These are phyloP conservation scores for Pugionium dolabratum DNA, from an alignment of 345 rosid species.

Conservation along the genomic window DNA sequence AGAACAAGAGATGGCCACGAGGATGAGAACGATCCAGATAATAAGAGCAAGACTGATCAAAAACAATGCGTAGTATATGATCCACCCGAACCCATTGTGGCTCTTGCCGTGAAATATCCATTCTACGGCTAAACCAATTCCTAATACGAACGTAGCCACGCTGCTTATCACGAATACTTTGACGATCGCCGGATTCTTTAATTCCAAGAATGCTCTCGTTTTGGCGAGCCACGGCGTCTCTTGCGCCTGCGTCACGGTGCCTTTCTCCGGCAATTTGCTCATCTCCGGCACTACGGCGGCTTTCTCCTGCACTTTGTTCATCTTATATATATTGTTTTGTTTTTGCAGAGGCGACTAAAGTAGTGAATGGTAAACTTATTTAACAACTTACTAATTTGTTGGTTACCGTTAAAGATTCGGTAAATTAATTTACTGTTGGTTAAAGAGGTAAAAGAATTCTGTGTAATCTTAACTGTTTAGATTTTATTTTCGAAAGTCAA, in stretches of 20 bases:
- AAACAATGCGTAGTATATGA: conserved; percentile 29
- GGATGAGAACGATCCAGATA: conserved; percentile 23
- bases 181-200: conserved; percentile 31
- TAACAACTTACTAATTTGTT: no score
- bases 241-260: not conserved
- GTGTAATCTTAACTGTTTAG: no score
- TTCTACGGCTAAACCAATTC: conserved; percentile 30
- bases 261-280: conserved; percentile 1
- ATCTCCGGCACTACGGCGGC: not conserved
- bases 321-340: no score
- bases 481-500: no score
- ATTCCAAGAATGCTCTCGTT: conserved; percentile 2
- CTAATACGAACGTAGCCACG: conserved; percentile 27
- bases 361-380: no score
- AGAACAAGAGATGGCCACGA: conserved; percentile 8
- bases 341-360: no score
- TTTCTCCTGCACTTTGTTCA: no score
- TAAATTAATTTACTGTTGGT: no score
- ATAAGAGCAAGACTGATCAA: conserved; percentile 30
- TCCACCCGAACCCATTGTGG: conserved; percentile 34
- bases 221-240: not conserved
- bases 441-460: no score
- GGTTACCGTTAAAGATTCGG: no score
- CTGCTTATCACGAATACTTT: conserved; percentile 31
- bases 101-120: conserved; percentile 39